Conservation (phyloP, 495 filamentous ascomycete genomes). For the Tricharina praecox region DNA sequence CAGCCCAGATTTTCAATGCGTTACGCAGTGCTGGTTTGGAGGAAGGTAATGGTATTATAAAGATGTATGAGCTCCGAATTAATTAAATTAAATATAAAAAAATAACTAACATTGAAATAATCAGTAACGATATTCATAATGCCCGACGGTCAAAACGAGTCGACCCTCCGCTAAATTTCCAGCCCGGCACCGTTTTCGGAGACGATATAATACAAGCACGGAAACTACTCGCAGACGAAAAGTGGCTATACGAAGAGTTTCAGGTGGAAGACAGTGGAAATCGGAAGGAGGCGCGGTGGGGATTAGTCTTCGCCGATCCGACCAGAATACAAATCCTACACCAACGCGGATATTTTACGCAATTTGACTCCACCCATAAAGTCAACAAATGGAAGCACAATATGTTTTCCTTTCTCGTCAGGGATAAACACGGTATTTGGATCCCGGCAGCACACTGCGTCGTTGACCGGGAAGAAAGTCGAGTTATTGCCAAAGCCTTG, state of each 20-base stretch:
- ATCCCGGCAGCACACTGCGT: constrained; percentile 1
- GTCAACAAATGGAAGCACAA: constrained; percentile 1
- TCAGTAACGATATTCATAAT: too few species aligned
- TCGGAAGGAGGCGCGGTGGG: background rate
- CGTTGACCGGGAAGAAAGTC: background rate
- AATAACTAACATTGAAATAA: too few species aligned
- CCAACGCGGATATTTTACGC: background rate
- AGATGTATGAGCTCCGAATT: background rate
- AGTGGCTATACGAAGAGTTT: too few species aligned
- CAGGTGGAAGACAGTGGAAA: too few species aligned
- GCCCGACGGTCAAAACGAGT: too few species aligned
- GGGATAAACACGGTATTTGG: constrained; percentile 5
- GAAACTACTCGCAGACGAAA: background rate
- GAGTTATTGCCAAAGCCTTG: constrained; percentile 2
- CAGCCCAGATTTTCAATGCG: background rate
- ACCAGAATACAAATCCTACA: background rate
- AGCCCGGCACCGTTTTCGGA: too few species aligned
- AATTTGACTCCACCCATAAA: background rate
- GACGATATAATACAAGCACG: background rate
- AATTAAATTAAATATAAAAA: too few species aligned
- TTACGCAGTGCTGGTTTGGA: background rate
- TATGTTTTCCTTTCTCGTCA: constrained; percentile 4
- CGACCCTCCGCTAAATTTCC: too few species aligned
- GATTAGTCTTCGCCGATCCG: background rate
- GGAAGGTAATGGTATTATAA: background rate